Evolutionary conservation across 495 filamentous ascomycete species (phyloP).

Genomic region (Bacidia gigantensis): DNA sequence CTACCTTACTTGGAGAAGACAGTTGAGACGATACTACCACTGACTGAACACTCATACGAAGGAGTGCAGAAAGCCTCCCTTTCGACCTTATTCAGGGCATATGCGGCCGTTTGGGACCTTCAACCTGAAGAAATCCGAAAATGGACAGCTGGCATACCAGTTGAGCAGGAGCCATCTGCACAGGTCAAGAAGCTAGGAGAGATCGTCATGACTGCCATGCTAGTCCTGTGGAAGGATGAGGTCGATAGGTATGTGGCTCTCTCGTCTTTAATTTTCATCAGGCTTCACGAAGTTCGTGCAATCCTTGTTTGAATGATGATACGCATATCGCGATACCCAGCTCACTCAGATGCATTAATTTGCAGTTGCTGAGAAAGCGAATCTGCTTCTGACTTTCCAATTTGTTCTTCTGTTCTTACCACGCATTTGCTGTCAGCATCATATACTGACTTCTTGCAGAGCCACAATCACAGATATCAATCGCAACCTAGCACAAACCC

Average conservation of each 20-base stretch:
- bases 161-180: constrained; percentile 59
- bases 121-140: constrained; percentile 70
- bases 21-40: constrained; percentile 61
- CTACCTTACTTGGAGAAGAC: constrained; percentile 87
- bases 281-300: constrained; percentile 12
- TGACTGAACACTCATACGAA: constrained; percentile 81
- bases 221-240: constrained; percentile 78
- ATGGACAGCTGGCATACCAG: constrained; percentile 79
- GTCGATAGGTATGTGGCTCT: constrained; percentile 63
- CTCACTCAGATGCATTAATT: constrained; percentile 87
- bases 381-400: constrained; percentile 39
- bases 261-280: constrained; percentile 7
- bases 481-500: constrained; percentile 79
- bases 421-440: neutral
- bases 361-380: constrained; percentile 87
- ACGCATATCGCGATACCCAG: constrained; percentile 86
- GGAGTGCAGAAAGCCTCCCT: constrained; percentile 85
- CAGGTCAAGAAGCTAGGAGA: constrained; percentile 78
- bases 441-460: constrained; percentile 39
- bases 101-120: constrained; percentile 77
- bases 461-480: constrained; percentile 90
- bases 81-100: constrained; percentile 81
- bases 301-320: constrained; percentile 57
- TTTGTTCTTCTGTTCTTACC: neutral
- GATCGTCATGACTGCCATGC: constrained; percentile 69